Evolutionary conservation across 2,329 filamentous ascomycete genomes (phyloP).

Genomic region (Hansfordia pulvinata): DNA sequence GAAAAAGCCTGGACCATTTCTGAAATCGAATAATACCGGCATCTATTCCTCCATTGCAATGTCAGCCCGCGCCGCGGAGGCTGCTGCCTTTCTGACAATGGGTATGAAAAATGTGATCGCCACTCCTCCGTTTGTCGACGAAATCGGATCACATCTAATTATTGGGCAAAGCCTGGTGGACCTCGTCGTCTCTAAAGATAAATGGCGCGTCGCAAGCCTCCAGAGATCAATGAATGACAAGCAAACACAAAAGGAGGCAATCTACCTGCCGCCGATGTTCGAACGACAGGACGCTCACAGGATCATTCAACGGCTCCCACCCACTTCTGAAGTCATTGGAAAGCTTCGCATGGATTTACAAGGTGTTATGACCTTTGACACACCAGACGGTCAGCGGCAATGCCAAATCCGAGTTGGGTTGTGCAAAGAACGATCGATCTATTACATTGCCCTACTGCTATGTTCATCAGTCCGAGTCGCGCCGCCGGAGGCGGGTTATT

Average conservation of each 20-base stretch:
- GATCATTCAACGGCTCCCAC: constrained; percentile 39
- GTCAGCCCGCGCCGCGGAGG: constrained; percentile 29
- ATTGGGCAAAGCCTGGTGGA: constrained; percentile 38
- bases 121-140: constrained; percentile 40
- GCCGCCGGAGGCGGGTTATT: too few species aligned
- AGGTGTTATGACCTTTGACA: constrained; percentile 40
- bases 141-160: constrained; percentile 33
- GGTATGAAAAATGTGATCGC: constrained; percentile 43
- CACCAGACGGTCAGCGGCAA: constrained; percentile 33
- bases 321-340: constrained; percentile 36
- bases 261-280: constrained; percentile 52
- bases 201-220: constrained; percentile 34
- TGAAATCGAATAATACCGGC: too few species aligned
- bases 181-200: constrained; percentile 35
- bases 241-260: constrained; percentile 42
- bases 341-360: constrained; percentile 37
- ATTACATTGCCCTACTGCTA: constrained; percentile 49
- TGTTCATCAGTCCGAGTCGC: too few species aligned
- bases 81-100: constrained; percentile 43
- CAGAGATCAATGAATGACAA: constrained; percentile 42
- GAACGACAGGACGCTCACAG: constrained; percentile 37
- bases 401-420: constrained; percentile 40
- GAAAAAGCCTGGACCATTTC: constrained; percentile 34
- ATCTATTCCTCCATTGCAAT: constrained; percentile 35
- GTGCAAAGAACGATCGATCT: constrained; percentile 46